Percentiles rank a stretch among this genome's conserved stretches.
phyloP scores from a whole-genome alignment of 2,329 filamentous ascomycete genomes.

The Trichoderma harzianum region DNA sequence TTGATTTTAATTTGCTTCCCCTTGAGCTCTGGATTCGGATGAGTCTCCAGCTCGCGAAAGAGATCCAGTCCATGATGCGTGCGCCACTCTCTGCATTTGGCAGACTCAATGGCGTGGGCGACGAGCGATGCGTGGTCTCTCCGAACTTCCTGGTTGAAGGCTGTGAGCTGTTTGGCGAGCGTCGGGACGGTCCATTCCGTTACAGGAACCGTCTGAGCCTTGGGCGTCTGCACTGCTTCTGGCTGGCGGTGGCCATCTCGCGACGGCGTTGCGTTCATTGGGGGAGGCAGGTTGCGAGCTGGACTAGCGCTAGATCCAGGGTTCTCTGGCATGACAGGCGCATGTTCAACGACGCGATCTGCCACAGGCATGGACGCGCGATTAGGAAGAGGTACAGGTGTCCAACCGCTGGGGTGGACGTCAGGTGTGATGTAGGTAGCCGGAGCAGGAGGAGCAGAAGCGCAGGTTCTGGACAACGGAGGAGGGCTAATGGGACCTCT shows the following conservation, averaged over 20 bases:
- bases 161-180: conserved; percentile 40
- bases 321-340: conserved; percentile 25
- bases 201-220: conserved; percentile 24
- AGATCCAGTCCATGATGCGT: conserved; percentile 44
- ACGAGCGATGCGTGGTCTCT: conserved; percentile 45
- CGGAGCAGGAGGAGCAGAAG: conserved; percentile 3
- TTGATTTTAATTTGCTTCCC: conserved; percentile 46
- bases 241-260: background rate
- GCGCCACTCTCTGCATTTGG: conserved; percentile 39
- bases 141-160: conserved; percentile 43
- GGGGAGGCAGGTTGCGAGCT: background rate
- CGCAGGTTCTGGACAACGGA: conserved; percentile 24
- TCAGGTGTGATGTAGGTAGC: background rate
- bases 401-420: background rate
- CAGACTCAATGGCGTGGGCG: conserved; percentile 44
- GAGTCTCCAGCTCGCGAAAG: conserved; percentile 44
- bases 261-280: background rate
- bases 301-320: conserved; percentile 20
- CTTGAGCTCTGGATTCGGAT: conserved; percentile 35
- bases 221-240: conserved; percentile 17
- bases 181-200: conserved; percentile 42
- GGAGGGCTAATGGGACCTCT: conserved; percentile 30
- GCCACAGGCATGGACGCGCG: conserved; percentile 17
- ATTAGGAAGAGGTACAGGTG: conserved; percentile 3
- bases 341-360: conserved; percentile 21